Base-by-base conservation (phyloP, 192 early-diverging fungal genomes). In the Bifiguratus adelaidae region DNA sequence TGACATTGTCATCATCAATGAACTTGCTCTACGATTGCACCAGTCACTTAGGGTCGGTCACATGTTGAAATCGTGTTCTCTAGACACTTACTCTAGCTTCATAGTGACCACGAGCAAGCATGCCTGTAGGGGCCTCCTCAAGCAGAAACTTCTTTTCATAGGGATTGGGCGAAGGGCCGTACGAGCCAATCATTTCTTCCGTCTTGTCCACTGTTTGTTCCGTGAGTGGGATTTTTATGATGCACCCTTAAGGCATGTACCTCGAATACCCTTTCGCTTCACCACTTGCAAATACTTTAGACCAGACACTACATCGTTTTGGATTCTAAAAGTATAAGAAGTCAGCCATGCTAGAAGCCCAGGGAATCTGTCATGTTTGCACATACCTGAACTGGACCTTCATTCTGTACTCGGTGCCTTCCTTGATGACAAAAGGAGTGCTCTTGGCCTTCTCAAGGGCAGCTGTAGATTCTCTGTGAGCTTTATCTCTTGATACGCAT, bases 141-240 rank as follows among this genome's bases (percentile, higher is more conserved):
- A 60, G 4, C 29, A 73, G 60, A 70, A 99, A 96, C 73, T 89
- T 88, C 71, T 89, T 90, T 51, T 85, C 88, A 59, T 92, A 85
- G 42, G 79, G 58, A 29, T 82, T 73, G 21, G 63, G 44, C 34
- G 74, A 69, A 28, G 95, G 93, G 27, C 93, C 93, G 54, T 92
- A 99, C 49, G 84, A 88, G 45, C 95, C 95, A 56, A 95, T 77
- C 92, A 99, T 96, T 55, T 93, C 88, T 56, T 99, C 91, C 47
- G 73, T 78, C 70, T 82, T 88, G 56, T 96, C 95, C 23, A 95
- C 87, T 74, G 57, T n/a, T 23, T 23, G 8, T 45, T 7, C 11
- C 13, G 25, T 20, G 15, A 30, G 34, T 13, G 47, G 11, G 5
- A 15, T 27, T 26, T 19, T 35, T 23, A 13, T 6, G 32, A 15